Conservation (phyloP, 495 filamentous ascomycete genomes). For the Penicillium waksmanii region DNA sequence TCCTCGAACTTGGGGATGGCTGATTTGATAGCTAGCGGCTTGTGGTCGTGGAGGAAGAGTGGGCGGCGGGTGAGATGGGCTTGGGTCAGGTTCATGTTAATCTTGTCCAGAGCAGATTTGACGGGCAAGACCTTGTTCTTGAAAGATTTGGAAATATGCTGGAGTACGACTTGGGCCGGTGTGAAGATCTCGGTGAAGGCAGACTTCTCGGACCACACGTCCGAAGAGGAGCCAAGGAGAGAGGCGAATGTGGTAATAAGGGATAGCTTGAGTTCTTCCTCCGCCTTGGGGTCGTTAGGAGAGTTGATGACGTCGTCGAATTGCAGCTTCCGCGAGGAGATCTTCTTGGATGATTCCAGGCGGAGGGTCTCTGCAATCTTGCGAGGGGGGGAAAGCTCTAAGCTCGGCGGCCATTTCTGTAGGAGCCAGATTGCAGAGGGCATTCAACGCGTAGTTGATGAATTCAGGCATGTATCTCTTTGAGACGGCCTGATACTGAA, state of each 20-base stretch:
- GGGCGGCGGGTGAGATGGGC: constrained; percentile 70
- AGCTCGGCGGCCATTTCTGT: constrained; percentile 43
- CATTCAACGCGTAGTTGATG: constrained; percentile 77
- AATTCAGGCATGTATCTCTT: constrained; percentile 89
- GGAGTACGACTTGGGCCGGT: constrained; percentile 58
- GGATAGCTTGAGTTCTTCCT: constrained; percentile 59
- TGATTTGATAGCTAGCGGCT: constrained; percentile 82
- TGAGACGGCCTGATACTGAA: constrained; percentile 79
- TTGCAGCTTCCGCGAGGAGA: constrained; percentile 36
- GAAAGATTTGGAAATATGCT: constrained; percentile 58
- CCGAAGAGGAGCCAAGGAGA: constrained; percentile 61
- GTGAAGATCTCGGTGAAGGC: constrained; percentile 76
- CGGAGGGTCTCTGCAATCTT: constrained; percentile 58
- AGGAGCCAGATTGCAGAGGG: constrained; percentile 69
- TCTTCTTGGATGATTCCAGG: constrained; percentile 34
- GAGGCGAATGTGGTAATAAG: constrained; percentile 59
- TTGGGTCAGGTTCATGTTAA: constrained; percentile 54
- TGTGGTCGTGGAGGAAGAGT: constrained; percentile 86
- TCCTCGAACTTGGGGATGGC: constrained; percentile 97
- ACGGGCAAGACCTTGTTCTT: constrained; percentile 53
- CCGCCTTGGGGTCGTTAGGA: constrained; percentile 26
- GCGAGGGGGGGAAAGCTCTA: constrained; percentile 64
- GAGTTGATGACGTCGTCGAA: constrained; percentile 58
- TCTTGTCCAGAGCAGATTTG: constrained; percentile 39
- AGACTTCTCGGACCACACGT: constrained; percentile 65